Base-by-base conservation (phyloP, 306 rosid species). In the Inga leiocalycina region DNA sequence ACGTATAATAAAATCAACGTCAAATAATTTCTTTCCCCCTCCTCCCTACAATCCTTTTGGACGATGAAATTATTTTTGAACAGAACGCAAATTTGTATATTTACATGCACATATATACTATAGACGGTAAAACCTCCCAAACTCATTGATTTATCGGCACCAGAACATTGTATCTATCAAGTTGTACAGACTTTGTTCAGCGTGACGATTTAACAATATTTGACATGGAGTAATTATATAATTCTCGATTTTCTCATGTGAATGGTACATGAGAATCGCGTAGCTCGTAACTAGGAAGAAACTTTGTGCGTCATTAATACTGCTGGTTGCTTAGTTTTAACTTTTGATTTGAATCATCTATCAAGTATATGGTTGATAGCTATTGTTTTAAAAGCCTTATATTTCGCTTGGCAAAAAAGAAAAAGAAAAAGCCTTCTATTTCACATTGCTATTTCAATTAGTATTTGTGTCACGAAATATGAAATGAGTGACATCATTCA, bases 131-230 rank as follows among this genome's bases (percentile, higher is more conserved):
- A 61, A 62, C 71, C 82, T 84, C 74, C 92, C 89, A 46, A 85
- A 85, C 91, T 85, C 91, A 81, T 88, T 91, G 84, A 83, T 84
- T 85, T 82, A 85, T 91, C 81, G 90, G 91, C 90, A 80, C 83
- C 82, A 66, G 85, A 86, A 91, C 94, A 84, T 39, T 89, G 96
- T 90, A 85, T 85, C 88, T 90, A 93, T 86, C 81, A 93, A 91
- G 57, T 74, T 93, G 97, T 91, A 93, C 94, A 93, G 93, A 83
- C 88, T 66, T 86, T 83, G 81, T 81, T 69, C 85, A 82, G 80
- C 77, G 85, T 78, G 77, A 69, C 73, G 79, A 68, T 80, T 73
- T 82, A 71, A 43, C 75, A 44, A 46, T 56, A 20, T 72, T 72
- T 46, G 49, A 64, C 83, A 70, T 76, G 43, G 24, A 88, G 78